Conservation (phyloP, 106 monocot genomes). For the Allium sativum region DNA sequence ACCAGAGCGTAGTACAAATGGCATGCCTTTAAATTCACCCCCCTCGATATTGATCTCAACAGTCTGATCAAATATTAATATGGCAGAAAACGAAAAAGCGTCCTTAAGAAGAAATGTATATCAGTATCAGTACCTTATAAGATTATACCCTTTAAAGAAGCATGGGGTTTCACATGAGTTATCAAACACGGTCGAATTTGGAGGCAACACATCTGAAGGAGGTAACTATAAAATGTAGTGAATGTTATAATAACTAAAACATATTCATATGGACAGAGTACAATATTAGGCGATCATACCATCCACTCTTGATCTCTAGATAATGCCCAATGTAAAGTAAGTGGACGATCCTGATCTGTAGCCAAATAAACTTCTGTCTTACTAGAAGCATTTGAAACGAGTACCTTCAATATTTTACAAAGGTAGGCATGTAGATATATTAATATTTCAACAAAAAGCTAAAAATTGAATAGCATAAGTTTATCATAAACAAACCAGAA, state of each 20-base stretch:
- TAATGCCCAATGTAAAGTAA: conserved; percentile 88
- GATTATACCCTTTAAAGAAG: conserved; percentile 19
- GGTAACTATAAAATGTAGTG: conserved; percentile 41
- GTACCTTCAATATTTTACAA: conserved; percentile 27
- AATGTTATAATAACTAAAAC: conserved; percentile 1
- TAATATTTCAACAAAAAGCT: no score
- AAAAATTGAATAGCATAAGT: no score
- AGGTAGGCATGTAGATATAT: neutral
- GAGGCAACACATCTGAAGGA: conserved; percentile 32
- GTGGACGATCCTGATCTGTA: conserved; percentile 43
- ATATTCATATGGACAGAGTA: neutral
- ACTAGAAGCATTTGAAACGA: conserved; percentile 36
- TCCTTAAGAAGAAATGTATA: neutral
- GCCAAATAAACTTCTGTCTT: conserved; percentile 71
- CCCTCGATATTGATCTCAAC: conserved; percentile 68
- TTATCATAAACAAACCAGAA: conserved; percentile 32
- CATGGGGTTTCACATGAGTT: conserved; percentile 66
- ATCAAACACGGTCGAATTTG: conserved; percentile 46
- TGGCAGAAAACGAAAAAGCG: neutral
- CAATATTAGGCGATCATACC: conserved; percentile 27
- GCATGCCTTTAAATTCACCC: conserved; percentile 57
- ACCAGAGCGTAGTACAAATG: conserved; percentile 65
- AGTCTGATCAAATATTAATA: conserved; percentile 24
- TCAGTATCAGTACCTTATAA: conserved; percentile 41
- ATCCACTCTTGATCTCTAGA: conserved; percentile 72